These are phyloP conservation scores for Dichomitus squalens DNA, from an alignment of 1,284 basidiomycete species.

Conservation along the genomic window DNA sequence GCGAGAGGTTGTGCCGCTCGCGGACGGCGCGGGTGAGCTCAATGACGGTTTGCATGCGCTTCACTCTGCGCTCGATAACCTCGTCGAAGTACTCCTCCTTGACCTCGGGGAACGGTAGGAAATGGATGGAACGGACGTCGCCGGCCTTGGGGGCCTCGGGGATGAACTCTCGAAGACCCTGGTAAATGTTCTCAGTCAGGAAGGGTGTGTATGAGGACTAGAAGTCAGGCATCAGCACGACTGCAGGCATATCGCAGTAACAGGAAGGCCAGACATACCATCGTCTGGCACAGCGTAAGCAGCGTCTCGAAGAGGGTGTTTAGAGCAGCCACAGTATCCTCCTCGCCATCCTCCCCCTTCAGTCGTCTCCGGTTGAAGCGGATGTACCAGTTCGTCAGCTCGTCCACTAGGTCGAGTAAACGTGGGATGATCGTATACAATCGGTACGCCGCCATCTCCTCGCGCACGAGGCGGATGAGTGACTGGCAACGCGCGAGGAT, in stretches of 20 bases:
- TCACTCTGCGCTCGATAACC: constrained; percentile 95
- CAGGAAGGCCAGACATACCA: constrained; percentile 55
- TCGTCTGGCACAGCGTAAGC: constrained; percentile 92
- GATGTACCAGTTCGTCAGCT: constrained; percentile 99
- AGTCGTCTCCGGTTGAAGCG: constrained; percentile 96
- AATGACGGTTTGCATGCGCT: constrained; percentile 94
- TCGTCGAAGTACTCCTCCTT: constrained; percentile 96
- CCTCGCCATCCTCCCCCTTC: constrained; percentile 92
- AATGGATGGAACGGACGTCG: constrained; percentile 94
- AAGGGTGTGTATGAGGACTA: constrained; percentile 98
- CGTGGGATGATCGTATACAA: constrained; percentile 99
- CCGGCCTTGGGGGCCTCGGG: constrained; percentile 70
- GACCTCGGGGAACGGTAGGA: constrained; percentile 91
- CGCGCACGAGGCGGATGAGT: constrained; percentile 87
- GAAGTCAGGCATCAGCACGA: constrained; percentile 4
- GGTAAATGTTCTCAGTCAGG: constrained; percentile 97
- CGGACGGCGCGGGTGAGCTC: constrained; percentile 91
- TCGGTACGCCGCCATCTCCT: constrained; percentile 97
- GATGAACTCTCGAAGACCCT: constrained; percentile 85
- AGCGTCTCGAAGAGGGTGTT: constrained; percentile 97
- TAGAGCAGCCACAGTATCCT: constrained; percentile 88
- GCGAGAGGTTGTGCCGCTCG: constrained; percentile 86
- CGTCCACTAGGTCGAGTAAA: constrained; percentile 90
- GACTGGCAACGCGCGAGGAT: constrained; percentile 97
- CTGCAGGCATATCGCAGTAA: neutral